Base-by-base conservation (phyloP, 192 early-diverging fungal species). In the Chytriomyces sp. region DNA sequence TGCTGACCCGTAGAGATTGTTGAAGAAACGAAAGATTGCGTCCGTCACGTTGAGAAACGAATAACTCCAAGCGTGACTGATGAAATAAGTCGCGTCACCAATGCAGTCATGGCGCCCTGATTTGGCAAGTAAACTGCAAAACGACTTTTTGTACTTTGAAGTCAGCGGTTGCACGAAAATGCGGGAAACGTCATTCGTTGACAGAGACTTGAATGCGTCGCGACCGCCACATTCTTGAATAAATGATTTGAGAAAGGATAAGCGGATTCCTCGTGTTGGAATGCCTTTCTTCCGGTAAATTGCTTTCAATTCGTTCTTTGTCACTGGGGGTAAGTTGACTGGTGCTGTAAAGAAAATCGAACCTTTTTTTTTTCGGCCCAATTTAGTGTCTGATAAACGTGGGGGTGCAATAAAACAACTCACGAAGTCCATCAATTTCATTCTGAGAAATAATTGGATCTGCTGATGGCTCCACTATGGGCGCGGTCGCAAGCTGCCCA, bases 11-110 rank as follows among this genome's bases (percentile, higher is more conserved):
- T 35, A 35, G 18, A 1, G 47, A 23, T 72, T 77, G 23, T 16
- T 16, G 45, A 45, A 24, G 23, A 71, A 78, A 6, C 20, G 13
- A n/a, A 61, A 64, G 45, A 82, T 9, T 13, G 81, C 79, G 53
- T 76, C 73, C 24, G 81, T 46, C 8, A 77, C 61, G 35, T 76
- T 64, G 20, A 82, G 47, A 49, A 82, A 82, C 7, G 45, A 59
- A 59, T 81, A 78, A 23, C 46, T 13, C 81, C 81, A 82, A 13
- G 69, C 78, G 45, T 82, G 81, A 23, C 45, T 50, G n/a, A 82
- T 67, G 46, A 82, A 82, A 63, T 75, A 81, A 7, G 23, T 57
- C 18, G 80, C 68, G 1, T 72, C 65, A 63, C 53, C 13, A 13
- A 64, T 26, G 53, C 18, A 26, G 70, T 57, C 50, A 11, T 45